Evolutionary conservation across 2,329 filamentous ascomycete species (phyloP), one percentile per base, ranked within the genome.

Genomic region (Dactylellina parvicollis): DNA sequence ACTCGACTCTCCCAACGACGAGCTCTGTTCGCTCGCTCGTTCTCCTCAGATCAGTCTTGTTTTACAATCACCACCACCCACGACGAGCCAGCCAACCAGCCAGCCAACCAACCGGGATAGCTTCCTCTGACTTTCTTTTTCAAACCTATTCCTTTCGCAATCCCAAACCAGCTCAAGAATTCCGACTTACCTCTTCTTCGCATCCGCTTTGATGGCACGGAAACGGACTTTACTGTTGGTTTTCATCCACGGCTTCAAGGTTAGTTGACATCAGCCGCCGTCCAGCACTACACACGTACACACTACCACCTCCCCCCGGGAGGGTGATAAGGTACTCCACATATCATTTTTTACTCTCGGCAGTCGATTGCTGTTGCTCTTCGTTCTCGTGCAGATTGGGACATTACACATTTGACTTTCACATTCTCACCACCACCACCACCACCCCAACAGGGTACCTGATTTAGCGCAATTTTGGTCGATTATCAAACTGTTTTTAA

Each of bases 201-300:
- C 42, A 40, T 26, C 69, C 69, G 69, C 69, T 66, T 57, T 73
- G 69, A 73, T 73, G 69, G 69, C 69, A 73, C 69, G 89, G 86
- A 90, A 89, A 84, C 92, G 91, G 82, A 95, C 90, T 69, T 82
- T 96, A 36, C 82, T 96, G 38, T 82, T 96, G 71, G 91, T 90
- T 79, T 95, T 95, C 80, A 91, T 95, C 74, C 92, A 96, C 81
- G 92, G 92, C 79, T 96, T 96, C 86, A 92, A 95, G 85, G 87
- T 88, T 73, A 73, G 69, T 73, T 66, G 60, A 73, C 69, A 73
- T 73, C 69, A 73, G 60, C 69, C 69, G 60, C 69, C 54, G 47
- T 50, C 26, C 38, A 44, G 44, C 47, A 65, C 47, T 22, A 54
- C 62, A 34, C 22, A 38, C 52, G 38, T 30, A 10, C 3, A 24